Conservation (phyloP, 768 basidiomycete genomes). For the Mrakia blollopis region DNA sequence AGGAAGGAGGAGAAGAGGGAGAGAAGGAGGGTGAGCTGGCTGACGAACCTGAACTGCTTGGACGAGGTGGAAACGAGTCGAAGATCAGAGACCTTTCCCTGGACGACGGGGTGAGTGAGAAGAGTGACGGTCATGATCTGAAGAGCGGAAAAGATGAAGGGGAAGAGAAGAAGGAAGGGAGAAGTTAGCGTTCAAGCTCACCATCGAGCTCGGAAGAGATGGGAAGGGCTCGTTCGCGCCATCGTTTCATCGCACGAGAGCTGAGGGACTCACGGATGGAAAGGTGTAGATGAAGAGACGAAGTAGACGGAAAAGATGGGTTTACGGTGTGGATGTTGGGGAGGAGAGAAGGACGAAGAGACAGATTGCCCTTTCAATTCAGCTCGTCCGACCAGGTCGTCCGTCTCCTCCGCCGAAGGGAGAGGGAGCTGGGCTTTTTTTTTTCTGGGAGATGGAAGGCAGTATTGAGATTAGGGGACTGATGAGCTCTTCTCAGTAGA, state of each 20-base stretch:
- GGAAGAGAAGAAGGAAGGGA: neutral
- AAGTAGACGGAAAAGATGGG: neutral
- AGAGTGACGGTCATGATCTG: conserved; percentile 23
- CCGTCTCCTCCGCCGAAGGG: neutral
- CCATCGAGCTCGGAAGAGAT: neutral
- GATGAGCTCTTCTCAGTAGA: too few relatives aligned
- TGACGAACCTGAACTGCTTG: conserved; percentile 75
- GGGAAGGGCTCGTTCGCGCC: neutral
- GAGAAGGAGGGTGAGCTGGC: conserved; percentile 18
- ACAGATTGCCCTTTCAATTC: too few relatives aligned
- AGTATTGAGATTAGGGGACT: too few relatives aligned
- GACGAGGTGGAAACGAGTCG: conserved; percentile 57
- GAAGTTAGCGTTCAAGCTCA: neutral
- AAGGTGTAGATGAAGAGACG: neutral
- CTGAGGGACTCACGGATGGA: neutral
- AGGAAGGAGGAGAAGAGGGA: neutral
- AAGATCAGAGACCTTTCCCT: conserved; percentile 66
- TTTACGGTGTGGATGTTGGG: neutral
- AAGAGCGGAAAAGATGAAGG: neutral
- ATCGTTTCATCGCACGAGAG: too few relatives aligned
- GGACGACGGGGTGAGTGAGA: conserved; percentile 67
- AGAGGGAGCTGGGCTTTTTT: neutral
- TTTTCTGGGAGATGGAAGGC: too few relatives aligned
- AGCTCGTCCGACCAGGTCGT: neutral
- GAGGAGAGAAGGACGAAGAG: neutral